Evolutionary conservation across 1,139 yeast species (phyloP), one percentile per base, ranked within the genome.

Genomic region (Entelexis paramagnoliae): DNA sequence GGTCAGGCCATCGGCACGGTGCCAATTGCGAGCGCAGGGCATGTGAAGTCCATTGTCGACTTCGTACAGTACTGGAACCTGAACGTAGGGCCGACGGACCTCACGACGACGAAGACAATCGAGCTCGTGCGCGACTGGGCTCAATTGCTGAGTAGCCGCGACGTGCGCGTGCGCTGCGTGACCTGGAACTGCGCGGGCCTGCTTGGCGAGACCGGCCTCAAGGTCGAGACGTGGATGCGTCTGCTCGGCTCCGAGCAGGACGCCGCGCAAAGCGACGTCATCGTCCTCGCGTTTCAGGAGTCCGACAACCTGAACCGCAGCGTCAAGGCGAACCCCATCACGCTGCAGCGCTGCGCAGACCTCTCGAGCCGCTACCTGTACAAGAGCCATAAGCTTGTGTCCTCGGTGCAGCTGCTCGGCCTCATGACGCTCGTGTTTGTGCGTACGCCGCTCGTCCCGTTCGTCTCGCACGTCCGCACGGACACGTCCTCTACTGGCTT

Each of bases 401-500:
- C 60, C 1, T 41, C 55, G 7, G 54, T 49, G n/a, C 79, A 77
- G 48, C 66, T 78, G 5, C 63, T 78, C 20, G 82, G 80, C 0
- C 62, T 78, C 32, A 70, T 76, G 42, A 68, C 76, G 1, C 64
- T 76, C 5, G 61, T 76, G 10, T 62, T 76, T 26, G 68, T 71
- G 1, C 62, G 60, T 24, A 55, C 61, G 3, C 59, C 61, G 5
- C 49, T 72, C 2, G 61, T 59, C 3, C 59, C 63, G 1, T 75
- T 75, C 55, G 64, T 77, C 13, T 63, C 71, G 1, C 57, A 64
- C 28, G 51, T 74, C 7, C 63, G 64, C n/a, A 64, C 68, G 3
- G 66, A 68, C 4, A 69, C 79, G 0, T 66, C 79, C 3, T 81
- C 81, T 0, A 73, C 81, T 0, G 82, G 82, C 0, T 69, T 77